Evolutionary conservation across 805 yeast species (phyloP).

Genomic region (Wickerhamiella occidentalis): DNA sequence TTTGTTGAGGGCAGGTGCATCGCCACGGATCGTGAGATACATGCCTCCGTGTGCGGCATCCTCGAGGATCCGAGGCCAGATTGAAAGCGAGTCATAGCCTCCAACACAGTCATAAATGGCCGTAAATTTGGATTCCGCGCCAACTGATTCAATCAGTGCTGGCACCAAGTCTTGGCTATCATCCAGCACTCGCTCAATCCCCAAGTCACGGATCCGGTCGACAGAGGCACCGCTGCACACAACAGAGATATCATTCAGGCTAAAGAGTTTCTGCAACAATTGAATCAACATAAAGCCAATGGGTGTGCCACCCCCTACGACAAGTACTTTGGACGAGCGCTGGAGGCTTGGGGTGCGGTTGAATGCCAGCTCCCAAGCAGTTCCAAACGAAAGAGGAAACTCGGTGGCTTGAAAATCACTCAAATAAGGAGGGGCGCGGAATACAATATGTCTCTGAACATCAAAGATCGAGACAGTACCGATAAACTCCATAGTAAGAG

Average conservation of each 20-base stretch:
- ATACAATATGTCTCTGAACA: slow-evolving; percentile 32
- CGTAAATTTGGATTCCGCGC: slow-evolving; percentile 33
- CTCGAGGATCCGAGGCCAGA: slow-evolving; percentile 35
- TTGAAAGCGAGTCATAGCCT: slow-evolving; percentile 36
- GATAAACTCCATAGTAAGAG: slow-evolving; percentile 3
- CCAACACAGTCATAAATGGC: slow-evolving; percentile 58
- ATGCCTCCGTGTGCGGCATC: slow-evolving; percentile 31
- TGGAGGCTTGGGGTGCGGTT: slow-evolving; percentile 27
- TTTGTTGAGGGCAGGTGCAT: slow-evolving; percentile 22
- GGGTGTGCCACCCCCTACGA: slow-evolving; percentile 63
- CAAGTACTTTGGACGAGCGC: slow-evolving; percentile 38
- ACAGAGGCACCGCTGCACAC: slow-evolving; percentile 42
- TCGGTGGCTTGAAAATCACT: slow-evolving; percentile 49
- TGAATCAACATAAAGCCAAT: slow-evolving; percentile 50
- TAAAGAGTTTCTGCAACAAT: slow-evolving; percentile 39
- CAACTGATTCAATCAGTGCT: neutral
- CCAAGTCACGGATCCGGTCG: slow-evolving; percentile 35
- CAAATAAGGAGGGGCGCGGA: slow-evolving; percentile 38
- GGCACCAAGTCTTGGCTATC: slow-evolving; percentile 13
- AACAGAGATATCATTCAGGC: slow-evolving; percentile 41
- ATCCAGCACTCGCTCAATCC: slow-evolving; percentile 40
- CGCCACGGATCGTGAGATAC: slow-evolving; percentile 49
- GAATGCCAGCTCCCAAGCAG: slow-evolving; percentile 40
- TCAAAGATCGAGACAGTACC: slow-evolving; percentile 4
- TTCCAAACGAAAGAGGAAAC: slow-evolving; percentile 50